These are phyloP conservation scores for Hemileia vastatrix DNA, from an alignment of 1,284 basidiomycete species.

Conservation along the genomic window DNA sequence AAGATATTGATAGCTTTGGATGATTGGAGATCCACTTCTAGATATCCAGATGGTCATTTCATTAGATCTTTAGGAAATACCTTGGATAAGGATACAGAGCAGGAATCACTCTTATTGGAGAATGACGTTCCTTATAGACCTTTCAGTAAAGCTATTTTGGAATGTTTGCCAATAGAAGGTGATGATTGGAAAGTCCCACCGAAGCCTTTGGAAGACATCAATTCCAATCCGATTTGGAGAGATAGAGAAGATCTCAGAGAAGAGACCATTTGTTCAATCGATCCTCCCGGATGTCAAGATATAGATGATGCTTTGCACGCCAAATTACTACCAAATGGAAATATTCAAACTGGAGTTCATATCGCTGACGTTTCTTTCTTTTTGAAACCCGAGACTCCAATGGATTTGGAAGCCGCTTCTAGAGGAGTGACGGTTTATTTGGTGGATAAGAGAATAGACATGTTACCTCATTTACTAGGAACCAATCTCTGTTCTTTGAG, in stretches of 20 bases:
- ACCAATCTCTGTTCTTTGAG: slow-evolving; percentile 44
- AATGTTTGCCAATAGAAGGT: slow-evolving; percentile 39
- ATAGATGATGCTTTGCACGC: slow-evolving; percentile 44
- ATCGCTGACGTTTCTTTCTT: slow-evolving; percentile 45
- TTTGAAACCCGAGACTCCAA: slow-evolving; percentile 40
- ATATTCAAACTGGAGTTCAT: slow-evolving; percentile 43
- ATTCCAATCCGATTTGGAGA: slow-evolving; percentile 32
- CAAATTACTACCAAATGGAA: slow-evolving; percentile 41
- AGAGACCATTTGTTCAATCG: slow-evolving; percentile 42
- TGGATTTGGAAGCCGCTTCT: slow-evolving; percentile 42
- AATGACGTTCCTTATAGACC: slow-evolving; percentile 44
- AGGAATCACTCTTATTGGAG: slow-evolving; percentile 41
- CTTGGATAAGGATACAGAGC: slow-evolving; percentile 40
- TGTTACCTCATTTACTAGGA: slow-evolving; percentile 42
- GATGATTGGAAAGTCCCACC: slow-evolving; percentile 41
- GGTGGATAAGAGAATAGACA: slow-evolving; percentile 44
- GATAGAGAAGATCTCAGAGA: slow-evolving; percentile 37
- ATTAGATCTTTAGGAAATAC: slow-evolving; percentile 39
- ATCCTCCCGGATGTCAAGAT: slow-evolving; percentile 43
- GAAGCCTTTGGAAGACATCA: slow-evolving; percentile 24
- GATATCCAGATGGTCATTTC: slow-evolving; percentile 44
- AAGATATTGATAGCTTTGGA: slow-evolving; percentile 43
- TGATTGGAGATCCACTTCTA: slow-evolving; percentile 37
- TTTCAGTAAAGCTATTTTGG: slow-evolving; percentile 41
- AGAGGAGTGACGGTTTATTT: slow-evolving; percentile 43